Percentiles rank a stretch among this genome's conserved stretches.
Evolutionary conservation across 1,139 yeast genomes (phyloP).

Genomic region (Magnusiomyces sp.): DNA sequence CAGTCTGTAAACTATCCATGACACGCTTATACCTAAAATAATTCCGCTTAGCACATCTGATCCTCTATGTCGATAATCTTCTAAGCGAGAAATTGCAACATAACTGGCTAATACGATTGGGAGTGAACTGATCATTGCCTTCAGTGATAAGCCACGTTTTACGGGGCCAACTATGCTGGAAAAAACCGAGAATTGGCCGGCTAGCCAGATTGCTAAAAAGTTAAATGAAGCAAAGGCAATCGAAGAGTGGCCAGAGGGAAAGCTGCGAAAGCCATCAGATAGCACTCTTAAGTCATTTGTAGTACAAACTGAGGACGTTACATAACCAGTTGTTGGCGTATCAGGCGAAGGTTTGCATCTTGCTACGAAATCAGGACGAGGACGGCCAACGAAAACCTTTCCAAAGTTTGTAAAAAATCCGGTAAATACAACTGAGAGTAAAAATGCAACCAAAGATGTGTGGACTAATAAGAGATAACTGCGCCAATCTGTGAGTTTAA

Average conservation of each 20-base stretch:
- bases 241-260: conserved; percentile 79
- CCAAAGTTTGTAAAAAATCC: conserved; percentile 47
- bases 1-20: conserved; percentile 38
- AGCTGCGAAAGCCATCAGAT: conserved; percentile 67
- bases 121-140: not conserved
- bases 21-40: conserved; percentile 41
- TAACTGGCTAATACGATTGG: conserved; percentile 12
- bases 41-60: conserved; percentile 57
- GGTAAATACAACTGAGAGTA: conserved; percentile 35
- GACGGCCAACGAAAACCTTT: conserved; percentile 71
- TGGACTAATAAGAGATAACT: conserved; percentile 27
- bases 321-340: conserved; percentile 34
- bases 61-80: conserved; percentile 73
- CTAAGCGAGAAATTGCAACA: conserved; percentile 23
- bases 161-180: conserved; percentile 7
- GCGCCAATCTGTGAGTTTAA: too few species aligned
- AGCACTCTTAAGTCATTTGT: conserved; percentile 28
- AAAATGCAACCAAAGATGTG: conserved; percentile 39
- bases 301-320: conserved; percentile 48
- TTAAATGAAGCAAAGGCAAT: conserved; percentile 58
- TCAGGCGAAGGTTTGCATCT: conserved; percentile 51
- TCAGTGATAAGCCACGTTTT: not conserved
- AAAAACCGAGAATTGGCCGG: conserved; percentile 44
- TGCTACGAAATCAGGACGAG: conserved; percentile 70
- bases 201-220: conserved; percentile 55